Evolutionary conservation across 495 filamentous ascomycete species (phyloP).

Genomic region (Aspergillus nanangensis): DNA sequence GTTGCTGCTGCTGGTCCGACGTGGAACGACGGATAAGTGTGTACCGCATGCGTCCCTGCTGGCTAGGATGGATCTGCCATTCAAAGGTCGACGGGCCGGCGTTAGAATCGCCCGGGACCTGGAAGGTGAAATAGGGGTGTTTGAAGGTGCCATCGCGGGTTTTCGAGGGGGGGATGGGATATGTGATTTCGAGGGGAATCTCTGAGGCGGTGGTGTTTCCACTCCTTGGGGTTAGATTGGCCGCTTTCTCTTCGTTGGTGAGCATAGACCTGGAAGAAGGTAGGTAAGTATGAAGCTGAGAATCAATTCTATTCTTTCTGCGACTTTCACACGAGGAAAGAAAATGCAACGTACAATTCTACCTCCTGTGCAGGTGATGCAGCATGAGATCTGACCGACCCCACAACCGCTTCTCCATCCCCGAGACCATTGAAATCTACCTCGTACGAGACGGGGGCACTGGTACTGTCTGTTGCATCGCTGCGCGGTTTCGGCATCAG

Average conservation of each 20-base stretch:
- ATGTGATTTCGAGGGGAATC: slow-evolving; percentile 3
- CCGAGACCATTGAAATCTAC: neutral
- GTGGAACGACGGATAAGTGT: slow-evolving; percentile 2
- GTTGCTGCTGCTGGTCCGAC: slow-evolving; percentile 2
- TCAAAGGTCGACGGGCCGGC: neutral
- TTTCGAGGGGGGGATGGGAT: slow-evolving; percentile 2
- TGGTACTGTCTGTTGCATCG: neutral
- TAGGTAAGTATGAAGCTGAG: neutral
- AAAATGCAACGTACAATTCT: neutral
- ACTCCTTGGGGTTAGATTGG: neutral
- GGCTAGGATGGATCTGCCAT: slow-evolving; percentile 6
- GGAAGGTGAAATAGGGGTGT: slow-evolving; percentile 5
- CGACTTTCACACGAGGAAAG: neutral
- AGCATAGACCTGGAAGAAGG: neutral
- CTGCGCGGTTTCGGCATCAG: slow-evolving; percentile 1
- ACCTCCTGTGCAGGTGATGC: slow-evolving; percentile 1
- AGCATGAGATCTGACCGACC: neutral
- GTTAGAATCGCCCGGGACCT: neutral
- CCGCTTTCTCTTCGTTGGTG: slow-evolving; percentile 2
- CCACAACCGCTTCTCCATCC: slow-evolving; percentile 1
- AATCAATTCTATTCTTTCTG: slow-evolving; percentile 1
- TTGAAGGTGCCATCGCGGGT: slow-evolving; percentile 2
- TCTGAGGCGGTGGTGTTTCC: neutral
- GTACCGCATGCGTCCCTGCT: slow-evolving; percentile 5
- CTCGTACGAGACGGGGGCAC: slow-evolving; percentile 1